Conservation (phyloP, 2,329 filamentous ascomycete species). For the Huntiella bhutanensis region DNA sequence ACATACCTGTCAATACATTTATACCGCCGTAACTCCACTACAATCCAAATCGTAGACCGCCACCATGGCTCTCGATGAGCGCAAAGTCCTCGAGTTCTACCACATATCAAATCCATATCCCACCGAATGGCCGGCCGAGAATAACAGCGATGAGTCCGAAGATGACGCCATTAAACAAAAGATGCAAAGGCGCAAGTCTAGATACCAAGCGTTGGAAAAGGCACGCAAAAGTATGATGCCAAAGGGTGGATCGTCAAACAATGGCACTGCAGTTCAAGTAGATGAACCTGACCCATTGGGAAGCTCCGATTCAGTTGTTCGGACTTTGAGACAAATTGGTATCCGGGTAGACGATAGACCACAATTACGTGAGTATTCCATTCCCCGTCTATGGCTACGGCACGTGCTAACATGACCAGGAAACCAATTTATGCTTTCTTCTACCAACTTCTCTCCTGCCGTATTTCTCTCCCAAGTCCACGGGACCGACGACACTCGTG, state of each 20-base stretch:
- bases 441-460: constrained; percentile 82
- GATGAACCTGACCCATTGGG: constrained; percentile 89
- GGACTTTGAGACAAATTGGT: constrained; percentile 56
- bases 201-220: constrained; percentile 69
- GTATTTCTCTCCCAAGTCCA: constrained; percentile 88
- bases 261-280: constrained; percentile 60
- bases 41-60: too few species aligned
- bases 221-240: constrained; percentile 48
- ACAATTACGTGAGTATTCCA: constrained; percentile 42
- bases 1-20: too few species aligned
- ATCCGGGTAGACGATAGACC: constrained; percentile 70
- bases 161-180: constrained; percentile 31
- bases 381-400: constrained; percentile 3
- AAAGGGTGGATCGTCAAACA: constrained; percentile 5
- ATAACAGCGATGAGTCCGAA: constrained; percentile 49
- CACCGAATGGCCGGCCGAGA: constrained; percentile 68
- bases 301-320: constrained; percentile 70
- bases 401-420: constrained; percentile 26
- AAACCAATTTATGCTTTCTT: constrained; percentile 87
- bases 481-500: constrained; percentile 63
- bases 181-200: constrained; percentile 46
- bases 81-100: constrained; percentile 73
- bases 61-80: constrained; percentile 40
- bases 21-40: too few species aligned
- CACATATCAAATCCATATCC: constrained; percentile 64